Percentiles rank a stretch among this genome's conserved stretches.
phyloP scores from a whole-genome alignment of 805 yeast species.

The Scheffersomyces lignosus region DNA sequence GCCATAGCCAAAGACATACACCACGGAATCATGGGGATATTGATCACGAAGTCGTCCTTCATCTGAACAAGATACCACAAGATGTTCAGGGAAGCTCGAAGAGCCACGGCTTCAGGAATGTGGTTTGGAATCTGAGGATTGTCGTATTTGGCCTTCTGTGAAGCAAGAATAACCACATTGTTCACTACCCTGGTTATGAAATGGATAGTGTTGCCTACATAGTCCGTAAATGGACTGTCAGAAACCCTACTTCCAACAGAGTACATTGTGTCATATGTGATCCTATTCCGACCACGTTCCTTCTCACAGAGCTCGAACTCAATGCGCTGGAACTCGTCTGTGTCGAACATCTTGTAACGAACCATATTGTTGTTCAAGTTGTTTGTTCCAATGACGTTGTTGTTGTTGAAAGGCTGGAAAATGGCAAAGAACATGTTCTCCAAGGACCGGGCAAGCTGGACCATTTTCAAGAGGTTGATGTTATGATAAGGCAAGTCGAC shows the following conservation, averaged over 20 bases:
- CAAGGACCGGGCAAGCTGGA: conserved; percentile 24
- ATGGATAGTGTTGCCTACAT: conserved; percentile 19
- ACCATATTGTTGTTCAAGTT: conserved; percentile 7
- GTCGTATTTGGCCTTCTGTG: conserved; percentile 28
- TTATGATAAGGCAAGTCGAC: conserved; percentile 29
- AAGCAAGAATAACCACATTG: conserved; percentile 23
- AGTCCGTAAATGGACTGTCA: conserved; percentile 8
- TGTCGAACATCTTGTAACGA: conserved; percentile 20
- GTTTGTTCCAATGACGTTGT: conserved; percentile 4
- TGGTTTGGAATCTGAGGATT: conserved; percentile 18
- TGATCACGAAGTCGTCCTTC: conserved; percentile 17
- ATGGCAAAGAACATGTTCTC: conserved; percentile 25
- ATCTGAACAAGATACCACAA: conserved; percentile 22
- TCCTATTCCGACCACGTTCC: conserved; percentile 10
- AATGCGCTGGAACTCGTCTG: conserved; percentile 23
- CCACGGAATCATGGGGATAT: conserved; percentile 29
- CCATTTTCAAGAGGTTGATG: conserved; percentile 22
- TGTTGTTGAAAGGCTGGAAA: conserved; percentile 23
- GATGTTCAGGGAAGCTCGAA: conserved; percentile 25
- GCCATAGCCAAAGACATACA: conserved; percentile 28
- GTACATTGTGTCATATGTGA: conserved; percentile 3
- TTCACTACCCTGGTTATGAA: conserved; percentile 28
- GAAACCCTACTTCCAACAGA: neutral
- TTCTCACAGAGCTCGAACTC: conserved; percentile 27
- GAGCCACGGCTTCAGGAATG: conserved; percentile 22